Evolutionary conservation across 1,284 basidiomycete genomes (phyloP), one percentile per base, ranked within the genome.

Genomic region (Cerioporus squamosus): DNA sequence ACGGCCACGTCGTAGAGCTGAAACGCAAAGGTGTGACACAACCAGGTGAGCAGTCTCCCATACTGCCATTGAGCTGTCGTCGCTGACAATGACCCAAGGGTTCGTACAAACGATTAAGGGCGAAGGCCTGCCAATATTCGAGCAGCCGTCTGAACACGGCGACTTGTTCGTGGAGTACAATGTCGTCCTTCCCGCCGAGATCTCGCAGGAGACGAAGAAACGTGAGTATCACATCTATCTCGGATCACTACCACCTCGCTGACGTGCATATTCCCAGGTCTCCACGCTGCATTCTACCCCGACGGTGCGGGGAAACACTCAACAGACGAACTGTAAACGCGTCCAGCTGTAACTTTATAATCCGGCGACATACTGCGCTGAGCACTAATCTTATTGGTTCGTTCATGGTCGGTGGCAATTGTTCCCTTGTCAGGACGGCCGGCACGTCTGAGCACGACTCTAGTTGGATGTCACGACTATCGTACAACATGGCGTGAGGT

Each of bases 151-250:
- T 10, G 78, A 79, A 3, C 82, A 89, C 63, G 96, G 96, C 26
- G 89, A 96, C 72, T 78, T 98, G 54, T 98, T 86, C 70, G 83
- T 98, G 50, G 94, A 97, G 73, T 98, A 96, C 76, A 91, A 84
- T 51, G 93, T 98, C 49, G 87, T 97, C 22, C 74, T 98, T 53
- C 96, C 95, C 0, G 77, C 82, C 44, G 81, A 87, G 49, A 75
- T 98, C 22, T 81, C 86, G 40, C 69, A 82, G 45, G 82, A 86
- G 39, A 83, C 84, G 59, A 84, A 86, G 67, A 81, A 80, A 72
- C 91, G 94, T 95, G 73, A 77, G 72, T 70, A 1, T 7, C 17
- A 43, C 17, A 38, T 12, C 14, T n/a, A n/a, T n/a, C 9, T 31
- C 15, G 29, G 15, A 43, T 24, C 43, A 50, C 20, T 39, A 39